Percentiles rank a stretch among this genome's conserved stretches.
Conservation (phyloP, 192 early-diverging fungal genomes). For the Coemansia brasiliensis region DNA sequence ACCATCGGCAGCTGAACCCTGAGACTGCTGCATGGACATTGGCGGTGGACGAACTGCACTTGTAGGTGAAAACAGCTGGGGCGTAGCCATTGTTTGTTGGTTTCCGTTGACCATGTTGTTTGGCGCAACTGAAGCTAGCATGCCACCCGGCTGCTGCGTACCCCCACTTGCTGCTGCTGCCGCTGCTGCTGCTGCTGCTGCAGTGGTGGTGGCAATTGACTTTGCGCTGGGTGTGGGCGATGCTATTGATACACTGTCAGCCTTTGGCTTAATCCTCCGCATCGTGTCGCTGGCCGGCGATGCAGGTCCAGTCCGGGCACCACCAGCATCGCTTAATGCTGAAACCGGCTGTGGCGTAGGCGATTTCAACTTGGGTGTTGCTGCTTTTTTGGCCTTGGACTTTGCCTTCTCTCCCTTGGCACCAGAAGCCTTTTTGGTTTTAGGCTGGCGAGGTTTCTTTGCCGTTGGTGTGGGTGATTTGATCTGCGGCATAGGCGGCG, state of each 20-base stretch:
- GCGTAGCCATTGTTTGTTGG: not conserved
- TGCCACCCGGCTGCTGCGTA: slow-evolving; percentile 2
- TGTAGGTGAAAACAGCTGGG: slow-evolving; percentile 19
- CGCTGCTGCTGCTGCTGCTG: not conserved
- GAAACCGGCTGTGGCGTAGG: slow-evolving; percentile 31
- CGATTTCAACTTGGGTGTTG: slow-evolving; percentile 49
- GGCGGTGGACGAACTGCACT: not conserved
- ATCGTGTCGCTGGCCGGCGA: slow-evolving; percentile 24
- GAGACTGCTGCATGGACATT: slow-evolving; percentile 11
- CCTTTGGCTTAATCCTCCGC: slow-evolving; percentile 41
- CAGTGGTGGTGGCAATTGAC: slow-evolving; percentile 10
- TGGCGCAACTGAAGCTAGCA: slow-evolving; percentile 11
- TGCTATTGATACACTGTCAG: slow-evolving; percentile 14
- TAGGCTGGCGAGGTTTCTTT: slow-evolving; percentile 44
- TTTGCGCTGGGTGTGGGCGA: slow-evolving; percentile 49
- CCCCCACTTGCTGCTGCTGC: not conserved
- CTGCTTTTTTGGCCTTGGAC: slow-evolving; percentile 28
- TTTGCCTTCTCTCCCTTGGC: slow-evolving; percentile 26
- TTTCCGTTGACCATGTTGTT: slow-evolving; percentile 15
- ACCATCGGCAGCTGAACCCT: not conserved
- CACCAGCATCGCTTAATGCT: not conserved
- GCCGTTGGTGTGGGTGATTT: slow-evolving; percentile 29
- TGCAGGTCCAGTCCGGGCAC: not conserved
- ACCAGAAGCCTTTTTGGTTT: slow-evolving; percentile 31
- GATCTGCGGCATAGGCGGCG: slow-evolving; percentile 8